Evolutionary conservation across 306 rosid genomes (phyloP).

Genomic region (Oemleria cerasiformis): DNA sequence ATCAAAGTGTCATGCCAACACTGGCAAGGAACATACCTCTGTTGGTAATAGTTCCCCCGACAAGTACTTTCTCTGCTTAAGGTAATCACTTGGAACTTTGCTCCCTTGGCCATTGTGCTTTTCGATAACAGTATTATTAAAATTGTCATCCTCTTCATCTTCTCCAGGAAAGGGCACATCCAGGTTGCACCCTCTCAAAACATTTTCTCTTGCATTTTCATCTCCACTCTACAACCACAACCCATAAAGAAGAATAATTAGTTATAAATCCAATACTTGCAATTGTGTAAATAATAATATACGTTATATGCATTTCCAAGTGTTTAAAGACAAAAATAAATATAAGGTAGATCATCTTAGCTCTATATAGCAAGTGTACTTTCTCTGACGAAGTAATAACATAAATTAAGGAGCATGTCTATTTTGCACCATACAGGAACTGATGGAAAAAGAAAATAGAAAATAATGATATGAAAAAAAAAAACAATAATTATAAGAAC

Average conservation of each 20-base stretch:
- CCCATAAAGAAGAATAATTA: constrained; percentile 18
- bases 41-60: constrained; percentile 68
- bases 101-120: constrained; percentile 18
- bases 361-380: background rate
- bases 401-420: too few relatives aligned
- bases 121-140: constrained; percentile 29
- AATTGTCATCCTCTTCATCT: constrained; percentile 33
- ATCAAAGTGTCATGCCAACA: background rate
- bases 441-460: too few relatives aligned
- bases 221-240: constrained; percentile 44
- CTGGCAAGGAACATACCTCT: constrained; percentile 47
- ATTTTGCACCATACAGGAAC: too few relatives aligned
- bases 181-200: constrained; percentile 29
- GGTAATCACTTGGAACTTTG: constrained; percentile 30
- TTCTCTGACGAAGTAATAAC: too few relatives aligned
- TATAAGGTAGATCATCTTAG: background rate
- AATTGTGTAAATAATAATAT: background rate
- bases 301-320: background rate
- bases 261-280: constrained; percentile 21
- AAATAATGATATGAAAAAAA: too few relatives aligned
- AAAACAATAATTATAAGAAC: too few relatives aligned
- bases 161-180: constrained; percentile 24
- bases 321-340: background rate
- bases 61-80: constrained; percentile 30
- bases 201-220: constrained; percentile 45